Conservation (phyloP, 305 asterid genomes). For the Solanum hybrid region DNA sequence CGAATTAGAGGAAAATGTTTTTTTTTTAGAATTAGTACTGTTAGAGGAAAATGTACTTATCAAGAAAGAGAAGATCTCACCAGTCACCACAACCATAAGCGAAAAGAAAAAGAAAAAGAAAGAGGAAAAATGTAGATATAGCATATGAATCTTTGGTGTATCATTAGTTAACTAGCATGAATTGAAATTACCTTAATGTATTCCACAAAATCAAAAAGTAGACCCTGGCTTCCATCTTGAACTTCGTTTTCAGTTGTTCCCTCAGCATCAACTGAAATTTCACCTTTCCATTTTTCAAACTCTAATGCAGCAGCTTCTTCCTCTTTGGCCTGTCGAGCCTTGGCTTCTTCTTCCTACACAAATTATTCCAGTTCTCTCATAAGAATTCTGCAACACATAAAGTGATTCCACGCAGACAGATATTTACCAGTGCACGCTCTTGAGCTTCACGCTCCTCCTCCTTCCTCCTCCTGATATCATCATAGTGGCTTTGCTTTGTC, state of each 20-base stretch:
- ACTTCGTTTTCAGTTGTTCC: constrained; percentile 84
- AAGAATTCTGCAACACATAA: background rate
- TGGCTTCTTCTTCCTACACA: constrained; percentile 91
- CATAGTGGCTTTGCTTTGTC: constrained; percentile 80
- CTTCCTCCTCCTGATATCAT: constrained; percentile 85
- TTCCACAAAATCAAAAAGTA: constrained; percentile 84
- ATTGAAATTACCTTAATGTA: constrained; percentile 67
- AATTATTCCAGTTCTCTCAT: constrained; percentile 3
- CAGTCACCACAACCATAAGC: background rate
- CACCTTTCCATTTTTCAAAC: constrained; percentile 97
- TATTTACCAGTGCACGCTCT: constrained; percentile 72
- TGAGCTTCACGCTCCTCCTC: constrained; percentile 97
- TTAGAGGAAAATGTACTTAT: background rate
- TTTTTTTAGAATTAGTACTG: background rate
- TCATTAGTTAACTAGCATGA: background rate
- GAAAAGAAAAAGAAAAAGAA: background rate
- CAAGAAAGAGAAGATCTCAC: background rate
- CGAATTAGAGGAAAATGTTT: background rate
- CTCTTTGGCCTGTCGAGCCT: constrained; percentile 77
- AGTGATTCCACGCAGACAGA: background rate
- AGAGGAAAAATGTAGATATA: background rate
- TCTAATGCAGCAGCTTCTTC: constrained; percentile 90
- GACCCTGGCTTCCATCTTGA: constrained; percentile 76
- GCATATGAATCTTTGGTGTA: background rate
- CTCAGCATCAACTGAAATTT: constrained; percentile 91